Percentiles rank a stretch among this genome's conserved stretches.
Evolutionary conservation across 169 alveolate genomes (phyloP).

Genomic region (Eimeria necatrix): DNA sequence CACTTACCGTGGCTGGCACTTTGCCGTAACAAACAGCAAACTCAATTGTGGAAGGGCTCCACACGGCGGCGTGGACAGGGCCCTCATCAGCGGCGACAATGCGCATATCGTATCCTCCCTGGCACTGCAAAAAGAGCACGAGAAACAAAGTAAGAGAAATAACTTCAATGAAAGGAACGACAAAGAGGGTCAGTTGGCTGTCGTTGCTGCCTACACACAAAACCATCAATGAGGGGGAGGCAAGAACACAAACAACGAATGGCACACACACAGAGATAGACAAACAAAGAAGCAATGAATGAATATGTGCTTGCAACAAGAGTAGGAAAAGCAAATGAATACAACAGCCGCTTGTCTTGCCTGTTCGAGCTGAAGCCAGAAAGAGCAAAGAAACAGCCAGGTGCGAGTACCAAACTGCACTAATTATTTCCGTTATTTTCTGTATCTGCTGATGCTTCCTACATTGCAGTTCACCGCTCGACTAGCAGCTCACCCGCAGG

Average conservation of each 20-base stretch:
- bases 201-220: no score
- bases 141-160: no score
- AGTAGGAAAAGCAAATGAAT: no score
- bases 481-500: constrained; percentile 5
- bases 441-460: background rate
- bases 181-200: no score
- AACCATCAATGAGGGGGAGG: no score
- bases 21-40: constrained; percentile 61
- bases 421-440: background rate
- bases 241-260: no score
- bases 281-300: no score
- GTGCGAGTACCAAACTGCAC: background rate
- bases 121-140: background rate
- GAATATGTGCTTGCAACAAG: no score
- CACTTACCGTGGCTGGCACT: constrained; percentile 50
- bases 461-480: background rate
- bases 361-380: no score
- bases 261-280: no score
- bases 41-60: constrained; percentile 67
- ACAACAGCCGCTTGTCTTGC: no score
- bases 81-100: constrained; percentile 59
- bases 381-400: background rate
- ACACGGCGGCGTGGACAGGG: constrained; percentile 62
- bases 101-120: constrained; percentile 31
- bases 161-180: no score